Evolutionary conservation across 2,329 filamentous ascomycete genomes (phyloP), one percentile per base, ranked within the genome.

Genomic region (Aspergillus ruber): DNA sequence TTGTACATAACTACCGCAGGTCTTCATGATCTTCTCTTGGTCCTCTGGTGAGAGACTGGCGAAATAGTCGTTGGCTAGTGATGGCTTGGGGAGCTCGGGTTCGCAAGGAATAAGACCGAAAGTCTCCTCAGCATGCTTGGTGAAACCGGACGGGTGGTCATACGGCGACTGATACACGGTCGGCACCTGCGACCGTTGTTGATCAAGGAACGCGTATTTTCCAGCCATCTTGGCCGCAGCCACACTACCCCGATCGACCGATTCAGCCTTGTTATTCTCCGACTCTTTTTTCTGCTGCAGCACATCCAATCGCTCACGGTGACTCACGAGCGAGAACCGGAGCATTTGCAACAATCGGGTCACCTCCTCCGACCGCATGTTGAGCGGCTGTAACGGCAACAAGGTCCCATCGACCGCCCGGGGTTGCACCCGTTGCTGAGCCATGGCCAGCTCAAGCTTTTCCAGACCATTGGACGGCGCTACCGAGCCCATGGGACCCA

Each of bases 291-390:
- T 67, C 36, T 39, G 25, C 45, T 69, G 64, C 40, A 69, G 58
- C 17, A 66, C 62, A 55, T 68, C 66, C 35, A 70, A 55, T 39
- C 63, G 61, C 54, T 70, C 61, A 27, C 65, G 62, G 50, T 70
- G 65, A 46, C 67, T 69, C 29, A 69, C 61, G 23, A 72, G 55
- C 8, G 69, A 71, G 54, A 72, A 71, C 23, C 69, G 68, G 17
- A 72, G 65, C 69, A 72, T 72, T 44, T 69, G 63, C 39, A 72
- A 57, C 36, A 72, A 51, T 33, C 67, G 66, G 25, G 63, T 69
- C 51, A 72, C 69, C 56, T 72, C 69, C 43, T 71, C 68, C 25
- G 68, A 69, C 25, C 67, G 60, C 67, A 71, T 72, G 50, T 72
- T 70, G 43, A 72, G 59, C 27, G 66, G 67, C 46, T 70, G 69